Conservation (phyloP, 352 stramenopile genomes). For the Stephanocyclus meneghinianus region DNA sequence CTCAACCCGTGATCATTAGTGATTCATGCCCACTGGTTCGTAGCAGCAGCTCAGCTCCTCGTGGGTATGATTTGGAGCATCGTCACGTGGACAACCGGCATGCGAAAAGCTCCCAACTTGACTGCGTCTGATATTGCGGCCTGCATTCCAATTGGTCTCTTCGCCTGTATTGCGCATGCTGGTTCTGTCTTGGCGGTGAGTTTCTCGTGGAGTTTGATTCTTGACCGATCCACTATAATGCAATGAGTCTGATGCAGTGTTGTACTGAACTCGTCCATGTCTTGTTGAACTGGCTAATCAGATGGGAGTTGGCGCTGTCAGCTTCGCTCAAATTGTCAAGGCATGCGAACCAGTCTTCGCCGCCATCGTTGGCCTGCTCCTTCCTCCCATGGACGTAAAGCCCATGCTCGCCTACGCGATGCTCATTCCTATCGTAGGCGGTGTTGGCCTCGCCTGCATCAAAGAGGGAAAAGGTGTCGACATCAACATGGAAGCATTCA, state of each 20-base stretch:
- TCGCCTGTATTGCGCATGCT: constrained; percentile 69
- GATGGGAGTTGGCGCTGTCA: constrained; percentile 81
- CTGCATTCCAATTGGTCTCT: constrained; percentile 81
- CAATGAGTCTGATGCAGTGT: not conserved
- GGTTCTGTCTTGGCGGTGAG: constrained; percentile 76
- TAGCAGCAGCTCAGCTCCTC: constrained; percentile 73
- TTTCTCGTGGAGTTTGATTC: constrained; percentile 4
- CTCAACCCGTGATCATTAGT: constrained; percentile 1
- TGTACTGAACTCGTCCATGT: not conserved
- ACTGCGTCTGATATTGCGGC: constrained; percentile 67
- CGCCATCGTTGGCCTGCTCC: constrained; percentile 80
- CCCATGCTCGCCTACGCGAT: constrained; percentile 82
- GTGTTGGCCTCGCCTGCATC: constrained; percentile 83
- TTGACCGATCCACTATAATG: not conserved
- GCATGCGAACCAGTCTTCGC: constrained; percentile 87
- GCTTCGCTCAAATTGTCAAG: constrained; percentile 88
- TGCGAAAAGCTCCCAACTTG: constrained; percentile 80
- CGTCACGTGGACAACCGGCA: constrained; percentile 71
- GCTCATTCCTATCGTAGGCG: constrained; percentile 85
- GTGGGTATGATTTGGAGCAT: constrained; percentile 77
- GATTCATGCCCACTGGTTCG: constrained; percentile 82
- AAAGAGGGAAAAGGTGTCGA: constrained; percentile 85
- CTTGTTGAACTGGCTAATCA: constrained; percentile 4
- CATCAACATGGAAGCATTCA: constrained; percentile 78
- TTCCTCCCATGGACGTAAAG: constrained; percentile 83